A percentile compares a stretch with the other conserved stretches of the same genome.
phyloP scores from a whole-genome alignment of 345 rosid genomes.

The Linum lewisii region DNA sequence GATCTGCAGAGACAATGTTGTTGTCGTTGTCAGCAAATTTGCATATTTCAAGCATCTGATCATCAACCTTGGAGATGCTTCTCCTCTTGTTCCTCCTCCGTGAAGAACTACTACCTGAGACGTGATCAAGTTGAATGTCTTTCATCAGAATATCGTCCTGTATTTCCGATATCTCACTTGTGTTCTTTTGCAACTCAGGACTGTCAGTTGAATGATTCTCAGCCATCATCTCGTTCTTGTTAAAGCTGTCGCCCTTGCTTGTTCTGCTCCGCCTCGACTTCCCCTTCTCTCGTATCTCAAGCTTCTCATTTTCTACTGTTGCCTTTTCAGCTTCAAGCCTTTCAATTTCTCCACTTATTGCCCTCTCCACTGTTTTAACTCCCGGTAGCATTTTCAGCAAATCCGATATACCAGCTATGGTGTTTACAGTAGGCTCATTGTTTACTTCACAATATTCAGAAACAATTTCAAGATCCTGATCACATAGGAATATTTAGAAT shows the following conservation, averaged over 20 bases:
- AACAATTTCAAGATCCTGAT: slow-evolving; percentile 19
- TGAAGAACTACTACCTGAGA: slow-evolving; percentile 11
- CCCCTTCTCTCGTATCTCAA: slow-evolving; percentile 20
- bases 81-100: slow-evolving; percentile 9
- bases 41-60: slow-evolving; percentile 22
- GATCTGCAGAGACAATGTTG: slow-evolving; percentile 16
- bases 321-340: slow-evolving; percentile 28
- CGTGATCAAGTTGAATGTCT: slow-evolving; percentile 26
- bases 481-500: slow-evolving; percentile 6
- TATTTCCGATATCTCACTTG: slow-evolving; percentile 6
- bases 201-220: slow-evolving; percentile 27
- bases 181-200: background rate
- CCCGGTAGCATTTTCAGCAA: slow-evolving; percentile 41
- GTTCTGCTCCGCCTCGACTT: slow-evolving; percentile 17
- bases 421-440: too few species aligned
- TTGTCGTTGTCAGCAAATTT: slow-evolving; percentile 15
- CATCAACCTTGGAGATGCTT: slow-evolving; percentile 7
- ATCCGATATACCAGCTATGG: slow-evolving; percentile 35
- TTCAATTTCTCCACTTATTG: slow-evolving; percentile 6
- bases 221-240: slow-evolving; percentile 22
- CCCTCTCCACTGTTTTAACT: slow-evolving; percentile 37
- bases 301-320: slow-evolving; percentile 39
- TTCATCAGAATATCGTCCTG: slow-evolving; percentile 18
- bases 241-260: slow-evolving; percentile 12
- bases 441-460: slow-evolving; percentile 22